Evolutionary conservation across 441 rosid genomes (phyloP).

Genomic region (Mallotus repandus): DNA sequence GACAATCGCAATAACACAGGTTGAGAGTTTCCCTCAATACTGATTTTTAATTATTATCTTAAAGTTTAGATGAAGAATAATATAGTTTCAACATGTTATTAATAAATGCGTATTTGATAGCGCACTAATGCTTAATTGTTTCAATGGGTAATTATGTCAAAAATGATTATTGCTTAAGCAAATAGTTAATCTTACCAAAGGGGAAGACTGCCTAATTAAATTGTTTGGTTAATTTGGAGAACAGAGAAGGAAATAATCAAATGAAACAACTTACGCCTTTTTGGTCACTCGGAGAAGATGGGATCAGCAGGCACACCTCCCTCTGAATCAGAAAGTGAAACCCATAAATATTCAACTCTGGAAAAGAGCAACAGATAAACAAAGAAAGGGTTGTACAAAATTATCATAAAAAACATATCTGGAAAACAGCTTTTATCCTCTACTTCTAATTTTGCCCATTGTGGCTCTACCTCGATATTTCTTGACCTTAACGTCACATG

Average conservation of each 20-base stretch:
- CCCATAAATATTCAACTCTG: neutral
- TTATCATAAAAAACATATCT: too few relatives aligned
- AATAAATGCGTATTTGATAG: neutral
- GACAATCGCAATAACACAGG: neutral
- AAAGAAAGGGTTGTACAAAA: neutral
- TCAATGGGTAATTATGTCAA: neutral
- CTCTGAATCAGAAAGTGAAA: conserved; percentile 58
- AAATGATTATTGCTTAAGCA: neutral
- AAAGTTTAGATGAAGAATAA: too few relatives aligned
- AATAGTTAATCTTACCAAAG: neutral
- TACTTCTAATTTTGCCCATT: neutral
- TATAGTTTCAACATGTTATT: neutral
- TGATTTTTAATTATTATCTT: neutral
- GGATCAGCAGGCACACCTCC: conserved; percentile 85
- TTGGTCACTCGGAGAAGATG: conserved; percentile 57
- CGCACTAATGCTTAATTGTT: neutral
- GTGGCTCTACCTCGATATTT: neutral
- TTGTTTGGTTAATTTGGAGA: conserved; percentile 4
- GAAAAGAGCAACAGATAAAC: neutral
- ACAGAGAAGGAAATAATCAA: conserved; percentile 1
- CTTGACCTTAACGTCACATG: neutral
- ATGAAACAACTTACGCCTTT: conserved; percentile 70
- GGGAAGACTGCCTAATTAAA: conserved; percentile 1
- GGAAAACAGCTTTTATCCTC: neutral
- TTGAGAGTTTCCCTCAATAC: neutral